phyloP scores from a whole-genome alignment of 164 flowering plant species.

The Sextonia rubra region DNA sequence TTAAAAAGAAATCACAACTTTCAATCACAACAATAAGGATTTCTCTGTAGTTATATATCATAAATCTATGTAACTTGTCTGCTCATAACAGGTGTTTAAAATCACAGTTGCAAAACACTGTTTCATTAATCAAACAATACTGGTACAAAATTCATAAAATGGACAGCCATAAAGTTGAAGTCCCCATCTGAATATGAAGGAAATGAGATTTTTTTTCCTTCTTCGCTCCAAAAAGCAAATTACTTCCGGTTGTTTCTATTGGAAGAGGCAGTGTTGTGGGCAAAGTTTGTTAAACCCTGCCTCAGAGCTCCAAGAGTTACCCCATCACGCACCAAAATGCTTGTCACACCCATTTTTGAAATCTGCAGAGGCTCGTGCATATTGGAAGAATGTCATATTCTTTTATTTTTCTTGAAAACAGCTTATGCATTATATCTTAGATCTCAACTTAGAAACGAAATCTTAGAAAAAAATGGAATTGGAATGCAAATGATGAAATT shows the following conservation, averaged over 20 bases:
- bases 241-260: conserved; percentile 16
- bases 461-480: neutral
- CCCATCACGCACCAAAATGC: conserved; percentile 73
- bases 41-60: no score
- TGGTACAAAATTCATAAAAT: no score
- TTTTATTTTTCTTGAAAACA: no score
- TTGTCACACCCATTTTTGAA: conserved; percentile 82
- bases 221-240: neutral
- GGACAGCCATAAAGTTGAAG: neutral
- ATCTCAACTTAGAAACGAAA: neutral
- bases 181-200: neutral
- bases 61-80: no score
- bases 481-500: neutral
- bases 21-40: no score
- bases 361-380: conserved; percentile 37
- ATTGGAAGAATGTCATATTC: neutral
- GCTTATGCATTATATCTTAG: neutral
- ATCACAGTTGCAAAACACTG: neutral
- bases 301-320: conserved; percentile 69
- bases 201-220: neutral
- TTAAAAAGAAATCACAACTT: no score
- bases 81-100: no score
- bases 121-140: neutral
- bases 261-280: conserved; percentile 33
- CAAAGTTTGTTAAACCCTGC: conserved; percentile 56